phyloP scores from a whole-genome alignment of 2,329 filamentous ascomycete species.

The Fusarium tuaranense region DNA sequence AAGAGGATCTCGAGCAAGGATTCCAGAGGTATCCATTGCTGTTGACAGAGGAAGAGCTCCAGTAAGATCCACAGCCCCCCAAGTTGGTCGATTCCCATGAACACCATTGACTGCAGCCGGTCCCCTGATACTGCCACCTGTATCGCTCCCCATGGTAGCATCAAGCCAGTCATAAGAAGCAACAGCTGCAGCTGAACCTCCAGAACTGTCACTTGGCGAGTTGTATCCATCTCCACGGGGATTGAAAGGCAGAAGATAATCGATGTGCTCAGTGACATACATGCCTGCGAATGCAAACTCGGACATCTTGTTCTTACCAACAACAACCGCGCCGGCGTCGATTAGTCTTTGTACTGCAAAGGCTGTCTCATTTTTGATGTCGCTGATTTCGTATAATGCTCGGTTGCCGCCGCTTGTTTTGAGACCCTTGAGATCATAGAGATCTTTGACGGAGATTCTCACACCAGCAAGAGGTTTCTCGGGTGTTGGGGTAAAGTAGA shows the following conservation, averaged over 20 bases:
- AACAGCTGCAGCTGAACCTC: slow-evolving; percentile 53
- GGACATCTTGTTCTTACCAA: slow-evolving; percentile 29
- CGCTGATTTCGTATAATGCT: slow-evolving; percentile 15
- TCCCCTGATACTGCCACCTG: slow-evolving; percentile 54
- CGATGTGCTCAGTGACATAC: slow-evolving; percentile 36
- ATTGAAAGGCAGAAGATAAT: slow-evolving; percentile 57
- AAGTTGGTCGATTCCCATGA: slow-evolving; percentile 58
- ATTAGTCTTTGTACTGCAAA: slow-evolving; percentile 15
- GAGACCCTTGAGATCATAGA: slow-evolving; percentile 21
- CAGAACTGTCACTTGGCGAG: slow-evolving; percentile 59
- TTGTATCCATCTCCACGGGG: slow-evolving; percentile 62
- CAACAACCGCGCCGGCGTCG: slow-evolving; percentile 18
- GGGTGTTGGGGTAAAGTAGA: background rate
- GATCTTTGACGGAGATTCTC: slow-evolving; percentile 21
- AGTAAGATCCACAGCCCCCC: slow-evolving; percentile 53
- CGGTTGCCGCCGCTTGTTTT: slow-evolving; percentile 22
- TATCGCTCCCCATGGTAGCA: slow-evolving; percentile 28
- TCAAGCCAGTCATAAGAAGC: slow-evolving; percentile 60
- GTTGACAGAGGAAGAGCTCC: slow-evolving; percentile 56
- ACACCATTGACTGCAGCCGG: slow-evolving; percentile 57
- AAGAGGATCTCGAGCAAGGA: slow-evolving; percentile 1
- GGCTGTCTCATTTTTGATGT: background rate
- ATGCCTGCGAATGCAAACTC: slow-evolving; percentile 23
- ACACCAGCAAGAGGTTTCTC: slow-evolving; percentile 4
- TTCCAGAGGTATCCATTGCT: slow-evolving; percentile 51